These are phyloP conservation scores for Boletellus sp. DNA, from an alignment of 768 basidiomycete genomes.

Conservation along the genomic window DNA sequence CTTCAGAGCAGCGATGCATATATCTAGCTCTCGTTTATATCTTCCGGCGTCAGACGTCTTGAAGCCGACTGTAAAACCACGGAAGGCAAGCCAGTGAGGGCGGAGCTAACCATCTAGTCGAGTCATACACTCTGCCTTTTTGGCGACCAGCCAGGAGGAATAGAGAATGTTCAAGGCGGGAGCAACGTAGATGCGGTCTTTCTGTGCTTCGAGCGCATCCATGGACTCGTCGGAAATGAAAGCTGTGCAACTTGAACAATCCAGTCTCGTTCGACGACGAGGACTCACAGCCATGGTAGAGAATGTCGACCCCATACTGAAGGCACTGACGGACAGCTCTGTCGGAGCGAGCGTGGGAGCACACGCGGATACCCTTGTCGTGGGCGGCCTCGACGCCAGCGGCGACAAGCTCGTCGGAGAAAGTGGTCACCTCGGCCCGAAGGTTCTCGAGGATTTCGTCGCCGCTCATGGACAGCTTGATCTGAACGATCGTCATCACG, in stretches of 20 bases:
- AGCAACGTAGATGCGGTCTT: conserved; percentile 32
- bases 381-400: conserved; percentile 36
- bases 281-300: conserved; percentile 26
- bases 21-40: conserved; percentile 32
- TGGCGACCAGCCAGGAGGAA: conserved; percentile 25
- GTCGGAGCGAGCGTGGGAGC: conserved; percentile 37
- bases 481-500: conserved; percentile 6
- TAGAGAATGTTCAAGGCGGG: conserved; percentile 32
- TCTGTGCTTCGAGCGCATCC: conserved; percentile 35
- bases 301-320: conserved; percentile 35
- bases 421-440: conserved; percentile 35
- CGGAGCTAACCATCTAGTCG: not conserved
- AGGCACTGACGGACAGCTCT: conserved; percentile 32
- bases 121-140: conserved; percentile 22
- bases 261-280: not conserved
- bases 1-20: conserved; percentile 31
- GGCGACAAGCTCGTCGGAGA: conserved; percentile 32
- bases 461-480: conserved; percentile 37
- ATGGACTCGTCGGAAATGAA: conserved; percentile 37
- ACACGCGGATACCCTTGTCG: conserved; percentile 34
- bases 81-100: not conserved
- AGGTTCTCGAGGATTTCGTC: conserved; percentile 35
- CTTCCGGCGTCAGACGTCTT: conserved; percentile 12
- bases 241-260: conserved; percentile 18
- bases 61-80: conserved; percentile 17